phyloP scores from a whole-genome alignment of 257 asterid genomes.

The Linderniella brevidens region DNA sequence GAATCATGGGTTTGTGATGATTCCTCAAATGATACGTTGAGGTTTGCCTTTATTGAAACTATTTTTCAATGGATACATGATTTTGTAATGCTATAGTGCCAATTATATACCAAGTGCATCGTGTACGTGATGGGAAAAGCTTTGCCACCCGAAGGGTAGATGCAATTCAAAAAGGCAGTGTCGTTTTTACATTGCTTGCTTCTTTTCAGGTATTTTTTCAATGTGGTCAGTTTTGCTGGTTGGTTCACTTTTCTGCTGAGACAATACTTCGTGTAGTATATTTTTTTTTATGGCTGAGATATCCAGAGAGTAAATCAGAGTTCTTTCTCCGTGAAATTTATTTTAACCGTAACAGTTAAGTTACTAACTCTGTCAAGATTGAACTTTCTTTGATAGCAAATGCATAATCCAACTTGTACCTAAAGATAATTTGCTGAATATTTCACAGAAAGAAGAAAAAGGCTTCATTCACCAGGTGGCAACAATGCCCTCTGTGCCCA shows the following conservation, averaged over 20 bases:
- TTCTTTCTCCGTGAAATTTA: too few species aligned
- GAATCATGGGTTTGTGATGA: too few species aligned
- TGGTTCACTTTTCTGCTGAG: too few species aligned
- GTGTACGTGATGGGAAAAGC: constrained; percentile 93
- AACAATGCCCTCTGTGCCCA: constrained; percentile 58
- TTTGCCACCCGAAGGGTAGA: constrained; percentile 96
- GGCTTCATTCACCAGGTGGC: constrained; percentile 76
- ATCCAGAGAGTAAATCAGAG: too few species aligned
- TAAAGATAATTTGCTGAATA: neutral
- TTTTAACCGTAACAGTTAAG: too few species aligned
- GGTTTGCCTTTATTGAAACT: too few species aligned
- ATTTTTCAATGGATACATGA: neutral
- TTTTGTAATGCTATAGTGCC: constrained; percentile 41
- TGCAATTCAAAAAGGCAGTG: constrained; percentile 84
- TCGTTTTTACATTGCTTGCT: constrained; percentile 59
- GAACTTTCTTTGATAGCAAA: too few species aligned
- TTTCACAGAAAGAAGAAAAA: constrained; percentile 63
- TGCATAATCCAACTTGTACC: neutral
- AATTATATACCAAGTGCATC: constrained; percentile 77
- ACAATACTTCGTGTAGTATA: too few species aligned
- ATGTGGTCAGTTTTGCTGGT: too few species aligned
- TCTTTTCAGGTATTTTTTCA: constrained; percentile 69
- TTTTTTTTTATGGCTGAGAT: too few species aligned
- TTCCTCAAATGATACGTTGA: too few species aligned
- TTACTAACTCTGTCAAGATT: too few species aligned